Evolutionary conservation across 2,329 filamentous ascomycete species (phyloP).

Genomic region (Alternaria brassicae): DNA sequence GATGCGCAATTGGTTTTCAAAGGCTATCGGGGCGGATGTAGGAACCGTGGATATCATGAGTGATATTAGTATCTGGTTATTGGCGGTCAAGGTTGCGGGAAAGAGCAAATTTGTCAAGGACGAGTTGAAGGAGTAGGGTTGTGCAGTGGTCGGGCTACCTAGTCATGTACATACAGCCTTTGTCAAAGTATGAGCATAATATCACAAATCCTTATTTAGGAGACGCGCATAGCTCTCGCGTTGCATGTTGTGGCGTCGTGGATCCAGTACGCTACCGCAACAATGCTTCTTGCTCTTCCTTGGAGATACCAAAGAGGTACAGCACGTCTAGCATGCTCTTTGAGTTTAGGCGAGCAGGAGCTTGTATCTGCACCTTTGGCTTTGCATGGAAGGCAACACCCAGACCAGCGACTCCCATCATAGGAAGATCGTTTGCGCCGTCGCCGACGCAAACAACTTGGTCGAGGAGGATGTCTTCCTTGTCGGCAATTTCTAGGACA

Average conservation of each 20-base stretch:
- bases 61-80: slow-evolving; percentile 16
- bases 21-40: slow-evolving; percentile 20
- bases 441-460: slow-evolving; percentile 80
- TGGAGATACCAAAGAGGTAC: slow-evolving; percentile 75
- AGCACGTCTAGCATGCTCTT: slow-evolving; percentile 74
- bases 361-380: slow-evolving; percentile 79
- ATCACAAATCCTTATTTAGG: too few relatives aligned
- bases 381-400: slow-evolving; percentile 88
- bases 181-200: too few relatives aligned
- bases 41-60: slow-evolving; percentile 18
- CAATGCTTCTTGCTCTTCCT: slow-evolving; percentile 66
- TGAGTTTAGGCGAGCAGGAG: slow-evolving; percentile 74
- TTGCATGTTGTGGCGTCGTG: not conserved
- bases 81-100: slow-evolving; percentile 17
- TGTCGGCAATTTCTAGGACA: slow-evolving; percentile 71
- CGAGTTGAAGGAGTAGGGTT: slow-evolving; percentile 7
- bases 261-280: slow-evolving; percentile 24
- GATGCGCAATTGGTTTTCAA: slow-evolving; percentile 32
- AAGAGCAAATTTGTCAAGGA: slow-evolving; percentile 21
- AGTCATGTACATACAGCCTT: not conserved
- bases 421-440: slow-evolving; percentile 81
- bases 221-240: too few relatives aligned
- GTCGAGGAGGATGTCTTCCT: slow-evolving; percentile 69
- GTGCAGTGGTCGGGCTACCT: too few relatives aligned
- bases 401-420: slow-evolving; percentile 77